phyloP scores from a whole-genome alignment of 2,329 filamentous ascomycete genomes.

The Davidsoniella australis region DNA sequence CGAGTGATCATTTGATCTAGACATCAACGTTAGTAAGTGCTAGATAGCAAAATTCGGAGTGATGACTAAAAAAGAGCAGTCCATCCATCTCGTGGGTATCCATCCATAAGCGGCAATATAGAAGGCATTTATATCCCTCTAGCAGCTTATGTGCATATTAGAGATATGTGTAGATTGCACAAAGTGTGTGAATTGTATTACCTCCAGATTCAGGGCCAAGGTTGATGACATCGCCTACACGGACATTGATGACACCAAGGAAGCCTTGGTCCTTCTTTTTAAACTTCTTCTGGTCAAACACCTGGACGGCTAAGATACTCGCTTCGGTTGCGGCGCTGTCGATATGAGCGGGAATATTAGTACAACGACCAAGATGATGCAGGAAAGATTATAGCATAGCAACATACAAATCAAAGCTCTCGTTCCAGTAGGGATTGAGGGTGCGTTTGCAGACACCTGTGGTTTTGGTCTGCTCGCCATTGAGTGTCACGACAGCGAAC shows the following conservation, averaged over 20 bases:
- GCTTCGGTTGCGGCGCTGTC: slow-evolving; percentile 77
- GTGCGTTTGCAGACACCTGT: slow-evolving; percentile 94
- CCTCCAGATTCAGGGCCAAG: slow-evolving; percentile 79
- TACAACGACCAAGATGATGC: background rate
- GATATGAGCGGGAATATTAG: background rate
- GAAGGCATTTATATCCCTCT: background rate
- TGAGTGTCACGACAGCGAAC: slow-evolving; percentile 91
- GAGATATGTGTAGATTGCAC: no score
- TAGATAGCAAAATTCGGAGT: no score
- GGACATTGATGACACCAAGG: slow-evolving; percentile 83
- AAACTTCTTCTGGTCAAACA: slow-evolving; percentile 99
- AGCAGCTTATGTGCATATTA: no score
- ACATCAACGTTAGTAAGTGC: background rate
- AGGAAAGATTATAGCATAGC: slow-evolving; percentile 1
- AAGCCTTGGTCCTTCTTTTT: slow-evolving; percentile 99
- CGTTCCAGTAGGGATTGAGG: slow-evolving; percentile 99
- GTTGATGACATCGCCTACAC: slow-evolving; percentile 87
- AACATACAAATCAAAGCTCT: slow-evolving; percentile 90
- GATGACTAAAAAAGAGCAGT: no score
- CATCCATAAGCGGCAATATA: background rate
- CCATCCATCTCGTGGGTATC: no score
- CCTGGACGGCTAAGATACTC: slow-evolving; percentile 91
- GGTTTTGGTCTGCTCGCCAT: slow-evolving; percentile 96
- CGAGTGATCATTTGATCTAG: slow-evolving; percentile 94
- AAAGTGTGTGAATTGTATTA: slow-evolving; percentile 24